Conservation (phyloP, 2,329 filamentous ascomycete genomes). For the Alternaria novae-zelandiae region DNA sequence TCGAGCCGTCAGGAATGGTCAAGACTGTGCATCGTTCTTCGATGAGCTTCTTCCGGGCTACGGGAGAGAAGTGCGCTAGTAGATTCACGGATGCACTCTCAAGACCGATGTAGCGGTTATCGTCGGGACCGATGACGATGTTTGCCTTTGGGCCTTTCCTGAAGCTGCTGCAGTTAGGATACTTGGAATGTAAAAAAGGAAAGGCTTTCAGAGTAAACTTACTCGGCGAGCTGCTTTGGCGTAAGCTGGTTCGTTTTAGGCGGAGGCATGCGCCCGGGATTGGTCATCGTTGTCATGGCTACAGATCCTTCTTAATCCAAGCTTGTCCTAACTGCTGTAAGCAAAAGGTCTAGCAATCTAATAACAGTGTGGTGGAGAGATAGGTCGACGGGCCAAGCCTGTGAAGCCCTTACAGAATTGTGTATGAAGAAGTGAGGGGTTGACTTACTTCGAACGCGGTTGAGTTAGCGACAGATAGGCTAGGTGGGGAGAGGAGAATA, state of each 20-base stretch:
- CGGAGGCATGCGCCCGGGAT: neutral
- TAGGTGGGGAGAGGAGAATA: neutral
- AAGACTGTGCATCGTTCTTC: conserved; percentile 6
- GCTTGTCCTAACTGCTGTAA: neutral
- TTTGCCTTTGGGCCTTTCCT: conserved; percentile 24
- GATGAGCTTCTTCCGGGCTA: conserved; percentile 21
- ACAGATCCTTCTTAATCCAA: neutral
- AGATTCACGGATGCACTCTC: conserved; percentile 23
- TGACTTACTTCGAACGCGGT: neutral
- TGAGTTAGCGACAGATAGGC: neutral
- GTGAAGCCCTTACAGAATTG: too few relatives aligned
- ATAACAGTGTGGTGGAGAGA: neutral
- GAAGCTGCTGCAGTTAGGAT: neutral
- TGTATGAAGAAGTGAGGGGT: neutral
- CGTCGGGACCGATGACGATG: conserved; percentile 20
- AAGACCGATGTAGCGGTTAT: conserved; percentile 24
- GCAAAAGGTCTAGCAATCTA: neutral
- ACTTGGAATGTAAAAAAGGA: too few relatives aligned
- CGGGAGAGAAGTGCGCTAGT: conserved; percentile 24
- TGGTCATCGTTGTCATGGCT: neutral
- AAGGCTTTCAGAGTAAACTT: neutral
- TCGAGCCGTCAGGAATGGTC: conserved; percentile 19
- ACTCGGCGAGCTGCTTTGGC: conserved; percentile 1
- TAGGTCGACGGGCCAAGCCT: neutral
- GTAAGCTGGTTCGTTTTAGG: neutral